Evolutionary conservation across 1,284 basidiomycete genomes (phyloP), one percentile per base, ranked within the genome.

Genomic region (Trametes pubescens): DNA sequence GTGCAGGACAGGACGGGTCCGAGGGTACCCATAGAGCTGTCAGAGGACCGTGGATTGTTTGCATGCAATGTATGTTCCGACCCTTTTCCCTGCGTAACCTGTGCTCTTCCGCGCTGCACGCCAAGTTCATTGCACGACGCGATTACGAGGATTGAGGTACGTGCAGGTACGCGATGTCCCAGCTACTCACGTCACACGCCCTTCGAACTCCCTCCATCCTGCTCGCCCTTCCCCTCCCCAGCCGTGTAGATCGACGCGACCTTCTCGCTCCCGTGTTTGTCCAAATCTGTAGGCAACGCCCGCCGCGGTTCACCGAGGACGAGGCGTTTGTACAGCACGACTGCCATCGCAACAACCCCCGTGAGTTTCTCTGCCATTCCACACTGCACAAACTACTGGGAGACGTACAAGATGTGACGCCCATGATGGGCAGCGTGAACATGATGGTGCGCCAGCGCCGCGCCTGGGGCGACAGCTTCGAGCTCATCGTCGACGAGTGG

Each of bases 271-370:
- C 67, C 67, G 22, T 66, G 67, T 24, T 51, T 53, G 10, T 64
- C 62, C 59, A 68, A 22, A 47, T 68, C 67, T 24, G 66, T 64
- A 1, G 64, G 67, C 40, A 68, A 51, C 34, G 68, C 75, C 38
- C 80, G 72, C 64, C 84, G 86, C 5, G 86, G 83, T 72, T 90
- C 85, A 47, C 86, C 88, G n/a, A 85, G 76, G 16, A 85, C 80
- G 6, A 89, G 78, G 2, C 90, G 85, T 73, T 86, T 86, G 72
- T 89, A 92, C 64, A 91, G 73, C 46, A 91, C 84, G 55, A 84
- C 89, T 91, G 69, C 38, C 47, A 18, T 44, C n/a, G 16, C 48
- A 24, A 35, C 10, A 10, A 10, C 14, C 48, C 48, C 13, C 43
- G 29, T 65, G 40, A 57, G 53, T 62, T 51, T 6, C 46, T 38